phyloP scores from a whole-genome alignment of 1,139 yeast genomes.

The Yamadazyma atmosphaerica region DNA sequence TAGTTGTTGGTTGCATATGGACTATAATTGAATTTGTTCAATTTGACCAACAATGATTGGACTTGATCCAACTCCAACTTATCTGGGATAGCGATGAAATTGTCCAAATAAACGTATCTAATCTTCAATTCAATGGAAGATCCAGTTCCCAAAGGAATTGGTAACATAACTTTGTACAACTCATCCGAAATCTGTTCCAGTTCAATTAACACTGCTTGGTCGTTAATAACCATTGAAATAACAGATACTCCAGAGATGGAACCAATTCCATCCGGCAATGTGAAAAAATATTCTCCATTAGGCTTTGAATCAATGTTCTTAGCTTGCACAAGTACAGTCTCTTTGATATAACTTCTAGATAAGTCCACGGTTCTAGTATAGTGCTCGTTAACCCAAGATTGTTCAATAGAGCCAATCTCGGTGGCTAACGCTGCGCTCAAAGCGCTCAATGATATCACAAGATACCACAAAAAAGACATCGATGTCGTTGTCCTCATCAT shows the following conservation, averaged over 20 bases:
- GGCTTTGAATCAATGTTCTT: conserved; percentile 62
- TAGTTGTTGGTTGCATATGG: conserved; percentile 62
- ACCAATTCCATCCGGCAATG: conserved; percentile 44
- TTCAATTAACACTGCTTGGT: conserved; percentile 15
- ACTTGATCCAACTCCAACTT: conserved; percentile 57
- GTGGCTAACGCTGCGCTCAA: not conserved
- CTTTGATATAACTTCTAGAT: conserved; percentile 65
- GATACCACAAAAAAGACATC: not conserved
- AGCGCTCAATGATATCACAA: conserved; percentile 1
- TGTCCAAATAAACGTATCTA: conserved; percentile 52
- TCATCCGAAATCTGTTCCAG: conserved; percentile 33
- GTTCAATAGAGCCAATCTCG: not conserved
- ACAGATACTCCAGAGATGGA: conserved; percentile 46
- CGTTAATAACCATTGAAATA: conserved; percentile 38
- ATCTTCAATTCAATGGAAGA: conserved; percentile 50
- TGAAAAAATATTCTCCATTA: conserved; percentile 54
- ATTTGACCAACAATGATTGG: conserved; percentile 59
- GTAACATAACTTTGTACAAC: conserved; percentile 50
- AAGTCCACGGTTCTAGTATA: conserved; percentile 61
- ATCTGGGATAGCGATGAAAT: conserved; percentile 63
- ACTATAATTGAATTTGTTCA: conserved; percentile 59
- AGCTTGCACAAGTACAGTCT: conserved; percentile 54
- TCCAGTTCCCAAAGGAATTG: conserved; percentile 68
- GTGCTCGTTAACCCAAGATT: conserved; percentile 48
- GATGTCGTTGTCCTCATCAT: not conserved